These are phyloP conservation scores for Wickerhamomyces subpelliculosus DNA, from an alignment of 805 yeast genomes.

Conservation along the genomic window DNA sequence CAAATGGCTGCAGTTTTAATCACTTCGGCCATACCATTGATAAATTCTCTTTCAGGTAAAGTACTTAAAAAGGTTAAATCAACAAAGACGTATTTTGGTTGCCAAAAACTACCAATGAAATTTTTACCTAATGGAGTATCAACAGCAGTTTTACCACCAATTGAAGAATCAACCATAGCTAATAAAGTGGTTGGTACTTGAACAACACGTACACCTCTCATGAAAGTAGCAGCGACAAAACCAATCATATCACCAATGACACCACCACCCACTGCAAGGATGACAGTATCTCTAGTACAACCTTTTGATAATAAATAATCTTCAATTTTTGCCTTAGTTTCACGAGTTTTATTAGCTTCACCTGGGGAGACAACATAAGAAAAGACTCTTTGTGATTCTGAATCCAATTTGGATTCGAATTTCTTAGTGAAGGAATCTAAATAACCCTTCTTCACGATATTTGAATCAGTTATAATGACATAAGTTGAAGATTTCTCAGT, in stretches of 20 bases:
- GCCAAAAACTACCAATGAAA: constrained; percentile 96
- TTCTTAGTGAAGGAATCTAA: constrained; percentile 38
- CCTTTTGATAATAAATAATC: constrained; percentile 77
- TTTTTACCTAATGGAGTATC: constrained; percentile 96
- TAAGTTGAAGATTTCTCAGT: constrained; percentile 80
- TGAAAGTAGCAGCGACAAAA: constrained; percentile 97
- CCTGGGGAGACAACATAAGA: constrained; percentile 84
- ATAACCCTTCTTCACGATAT: constrained; percentile 62
- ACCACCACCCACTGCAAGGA: constrained; percentile 96
- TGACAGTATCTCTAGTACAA: constrained; percentile 93
- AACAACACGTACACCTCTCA: constrained; percentile 93
- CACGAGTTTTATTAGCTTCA: constrained; percentile 81
- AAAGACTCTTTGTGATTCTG: constrained; percentile 58
- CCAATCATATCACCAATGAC: constrained; percentile 99
- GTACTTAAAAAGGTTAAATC: constrained; percentile 85
- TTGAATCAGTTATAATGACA: constrained; percentile 82
- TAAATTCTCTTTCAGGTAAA: constrained; percentile 87
- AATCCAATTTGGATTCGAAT: constrained; percentile 39
- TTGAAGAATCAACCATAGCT: constrained; percentile 97
- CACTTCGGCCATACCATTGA: constrained; percentile 98
- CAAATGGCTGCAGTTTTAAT: constrained; percentile 97
- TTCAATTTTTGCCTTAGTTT: constrained; percentile 88
- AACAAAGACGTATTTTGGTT: constrained; percentile 81
- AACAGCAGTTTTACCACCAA: constrained; percentile 97
- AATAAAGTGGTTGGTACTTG: constrained; percentile 92